Base-by-base conservation (phyloP, 305 asterid species). In the Solanum hybrid region DNA sequence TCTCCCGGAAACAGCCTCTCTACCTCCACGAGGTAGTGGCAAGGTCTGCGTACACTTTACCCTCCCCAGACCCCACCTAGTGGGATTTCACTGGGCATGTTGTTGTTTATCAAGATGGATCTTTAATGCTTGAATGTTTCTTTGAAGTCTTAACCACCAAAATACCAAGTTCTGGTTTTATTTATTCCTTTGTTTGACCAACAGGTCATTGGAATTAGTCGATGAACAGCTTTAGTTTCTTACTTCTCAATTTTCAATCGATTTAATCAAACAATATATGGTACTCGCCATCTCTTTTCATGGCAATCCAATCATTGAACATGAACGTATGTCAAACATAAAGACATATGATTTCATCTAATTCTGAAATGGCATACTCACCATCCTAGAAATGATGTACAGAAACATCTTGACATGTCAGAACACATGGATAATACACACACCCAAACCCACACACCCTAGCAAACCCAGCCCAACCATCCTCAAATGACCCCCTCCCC, bases 181-280 rank as follows among this genome's bases (percentile, higher is more conserved):
- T 45, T 84, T 84, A 84, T 17, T 84, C 87, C 75, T 84, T 51
- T 84, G 87, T 51, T 31, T 84, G 87, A 84, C 31, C 87, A 51
- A 27, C 87, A 82, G 87, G 87, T 29, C 72, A 42, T 82, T 42
- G 29, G 87, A 82, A 45, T 82, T 31, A 27, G 38, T 19, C 27
- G 2, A 82, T 9, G 87, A 27, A 45, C 2, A 19, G 72, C 19
- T 45, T 40, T 42, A 80, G 45, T 24, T 13, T 80, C 14, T 38
- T 80, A 80, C 66, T 7, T 38, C 86, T 80, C 86, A 26, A 42
- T 42, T 81, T 81, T 27, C 75, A 31, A 51, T 12, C 31, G 2
- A 38, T 45, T 84, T 56, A 31, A 84, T 84, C 73, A 29, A 45
- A 45, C 11, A 84, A 51, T 84, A 31, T 84, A 31, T 29, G 66